Conservation (phyloP, 2,329 filamentous ascomycete genomes). For the Pseudogymnoascus destructans region DNA sequence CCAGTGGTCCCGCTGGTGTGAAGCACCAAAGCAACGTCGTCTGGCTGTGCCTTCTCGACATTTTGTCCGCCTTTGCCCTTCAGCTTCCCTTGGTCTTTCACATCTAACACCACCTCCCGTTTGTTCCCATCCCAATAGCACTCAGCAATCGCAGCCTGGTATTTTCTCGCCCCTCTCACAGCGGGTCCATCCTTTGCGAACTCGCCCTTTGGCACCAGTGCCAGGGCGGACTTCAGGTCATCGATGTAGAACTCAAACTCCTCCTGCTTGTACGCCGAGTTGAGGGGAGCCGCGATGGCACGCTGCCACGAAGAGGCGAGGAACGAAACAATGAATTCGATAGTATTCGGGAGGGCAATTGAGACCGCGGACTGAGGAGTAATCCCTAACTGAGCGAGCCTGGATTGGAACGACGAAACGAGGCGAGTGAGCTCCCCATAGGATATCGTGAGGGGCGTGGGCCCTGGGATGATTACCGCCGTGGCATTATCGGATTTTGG, state of each 20-base stretch:
- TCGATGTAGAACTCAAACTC: conserved; percentile 91
- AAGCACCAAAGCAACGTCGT: conserved; percentile 69
- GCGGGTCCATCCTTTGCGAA: conserved; percentile 54
- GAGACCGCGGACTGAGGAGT: conserved; percentile 58
- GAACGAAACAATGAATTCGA: conserved; percentile 80
- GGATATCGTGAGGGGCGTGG: conserved; percentile 49
- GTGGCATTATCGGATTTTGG: conserved; percentile 36
- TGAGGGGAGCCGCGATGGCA: conserved; percentile 72
- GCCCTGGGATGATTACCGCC: conserved; percentile 62
- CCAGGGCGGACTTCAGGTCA: conserved; percentile 66
- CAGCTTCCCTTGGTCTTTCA: conserved; percentile 64
- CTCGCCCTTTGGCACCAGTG: conserved; percentile 61
- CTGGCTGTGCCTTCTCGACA: conserved; percentile 47
- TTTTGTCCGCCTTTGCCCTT: conserved; percentile 34
- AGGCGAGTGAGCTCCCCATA: conserved; percentile 56
- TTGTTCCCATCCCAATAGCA: conserved; percentile 61
- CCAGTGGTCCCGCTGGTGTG: conserved; percentile 81
- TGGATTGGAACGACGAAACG: conserved; percentile 58
- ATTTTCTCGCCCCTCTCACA: conserved; percentile 64
- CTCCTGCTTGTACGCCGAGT: conserved; percentile 76
- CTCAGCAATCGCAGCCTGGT: conserved; percentile 74
- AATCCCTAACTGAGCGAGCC: conserved; percentile 65
- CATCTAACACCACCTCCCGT: conserved; percentile 57
- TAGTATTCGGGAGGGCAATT: conserved; percentile 72
- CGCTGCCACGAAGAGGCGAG: conserved; percentile 77